Evolutionary conservation across 2,329 filamentous ascomycete genomes (phyloP).

Genomic region (Cordyceps militaris): DNA sequence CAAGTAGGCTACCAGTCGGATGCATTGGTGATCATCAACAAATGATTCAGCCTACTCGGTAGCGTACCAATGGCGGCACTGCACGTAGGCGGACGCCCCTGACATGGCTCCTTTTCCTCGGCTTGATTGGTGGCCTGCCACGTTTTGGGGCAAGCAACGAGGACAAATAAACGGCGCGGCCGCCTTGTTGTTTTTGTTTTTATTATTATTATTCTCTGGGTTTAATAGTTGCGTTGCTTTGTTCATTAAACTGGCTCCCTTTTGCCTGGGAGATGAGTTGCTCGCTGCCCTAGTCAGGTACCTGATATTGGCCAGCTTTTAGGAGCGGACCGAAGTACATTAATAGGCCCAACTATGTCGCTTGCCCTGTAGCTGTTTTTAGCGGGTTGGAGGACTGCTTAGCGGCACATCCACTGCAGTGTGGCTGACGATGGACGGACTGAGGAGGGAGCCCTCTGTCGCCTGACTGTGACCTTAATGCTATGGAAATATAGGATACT

Average conservation of each 20-base stretch:
- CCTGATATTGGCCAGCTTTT: background rate
- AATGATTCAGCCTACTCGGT: background rate
- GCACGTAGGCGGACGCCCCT: background rate
- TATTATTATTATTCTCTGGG: background rate
- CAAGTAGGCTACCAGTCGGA: background rate
- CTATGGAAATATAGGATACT: background rate
- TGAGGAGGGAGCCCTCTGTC: background rate
- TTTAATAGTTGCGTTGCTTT: background rate
- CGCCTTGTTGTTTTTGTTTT: background rate
- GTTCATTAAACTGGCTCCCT: background rate
- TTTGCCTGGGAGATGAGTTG: background rate
- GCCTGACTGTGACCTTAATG: background rate
- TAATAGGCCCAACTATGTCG: too few species aligned
- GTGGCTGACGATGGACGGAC: background rate
- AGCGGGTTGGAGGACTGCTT: background rate
- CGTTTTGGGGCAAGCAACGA: background rate
- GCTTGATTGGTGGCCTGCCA: conserved; percentile 1
- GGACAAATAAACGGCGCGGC: background rate
- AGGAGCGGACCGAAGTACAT: too few species aligned
- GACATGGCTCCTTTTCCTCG: background rate
- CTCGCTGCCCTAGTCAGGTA: background rate
- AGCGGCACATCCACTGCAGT: background rate
- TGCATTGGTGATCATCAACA: background rate
- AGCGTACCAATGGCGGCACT: background rate
- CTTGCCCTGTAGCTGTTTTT: background rate